Evolutionary conservation across 116 monocot species (phyloP).

Genomic region (Phalaenopsis hybrid): DNA sequence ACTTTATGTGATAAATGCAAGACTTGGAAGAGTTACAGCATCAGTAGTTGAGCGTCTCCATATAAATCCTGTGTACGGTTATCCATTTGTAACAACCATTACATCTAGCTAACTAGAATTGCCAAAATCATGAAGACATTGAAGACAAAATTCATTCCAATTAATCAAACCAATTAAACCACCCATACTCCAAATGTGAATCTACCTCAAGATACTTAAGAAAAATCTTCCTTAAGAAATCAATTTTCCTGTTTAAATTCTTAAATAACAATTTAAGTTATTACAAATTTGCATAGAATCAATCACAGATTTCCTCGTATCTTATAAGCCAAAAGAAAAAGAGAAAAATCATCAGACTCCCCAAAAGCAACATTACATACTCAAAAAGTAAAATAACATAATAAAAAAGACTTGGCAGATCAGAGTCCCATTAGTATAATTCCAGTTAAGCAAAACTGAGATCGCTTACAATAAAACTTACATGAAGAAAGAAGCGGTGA

Average conservation of each 20-base stretch:
- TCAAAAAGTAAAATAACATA: background rate
- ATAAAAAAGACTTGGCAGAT: background rate
- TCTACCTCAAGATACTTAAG: too few species aligned
- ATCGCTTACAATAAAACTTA: constrained; percentile 12
- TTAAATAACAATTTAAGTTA: background rate
- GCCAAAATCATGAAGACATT: too few species aligned
- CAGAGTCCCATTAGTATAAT: background rate
- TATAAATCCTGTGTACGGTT: too few species aligned
- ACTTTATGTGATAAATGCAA: too few species aligned
- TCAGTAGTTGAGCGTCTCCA: too few species aligned
- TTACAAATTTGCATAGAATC: background rate
- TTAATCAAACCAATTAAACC: background rate
- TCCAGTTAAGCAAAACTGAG: background rate
- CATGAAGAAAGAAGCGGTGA: constrained; percentile 77
- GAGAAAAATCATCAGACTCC: background rate
- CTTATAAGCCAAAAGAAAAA: background rate
- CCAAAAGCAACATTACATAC: background rate
- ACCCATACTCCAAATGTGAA: background rate
- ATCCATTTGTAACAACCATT: too few species aligned
- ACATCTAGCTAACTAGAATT: too few species aligned
- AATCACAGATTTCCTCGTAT: background rate
- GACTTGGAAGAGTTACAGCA: too few species aligned
- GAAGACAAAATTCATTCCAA: background rate
- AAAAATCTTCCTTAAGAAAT: background rate
- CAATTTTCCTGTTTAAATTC: background rate